A percentile compares a stretch with the other conserved stretches of the same genome.
Evolutionary conservation across 2,329 filamentous ascomycete species (phyloP).

Genomic region (Neofusicoccum parvum): DNA sequence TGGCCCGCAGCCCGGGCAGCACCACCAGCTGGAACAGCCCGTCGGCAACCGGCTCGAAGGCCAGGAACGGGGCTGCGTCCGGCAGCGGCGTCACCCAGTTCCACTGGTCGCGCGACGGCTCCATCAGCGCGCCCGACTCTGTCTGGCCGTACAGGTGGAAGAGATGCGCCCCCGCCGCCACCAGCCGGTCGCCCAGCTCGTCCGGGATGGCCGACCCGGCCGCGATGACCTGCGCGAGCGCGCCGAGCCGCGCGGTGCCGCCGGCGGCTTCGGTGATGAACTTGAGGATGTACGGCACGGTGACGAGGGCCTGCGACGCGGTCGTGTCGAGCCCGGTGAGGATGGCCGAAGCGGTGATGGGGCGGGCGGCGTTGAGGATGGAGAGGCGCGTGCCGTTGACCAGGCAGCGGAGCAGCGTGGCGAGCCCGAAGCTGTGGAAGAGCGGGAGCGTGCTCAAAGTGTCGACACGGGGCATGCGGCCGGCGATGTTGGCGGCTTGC

Average conservation of each 20-base stretch:
- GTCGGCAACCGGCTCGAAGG: background rate
- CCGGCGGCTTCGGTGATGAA: slow-evolving; percentile 60
- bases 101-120: slow-evolving; percentile 61
- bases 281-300: slow-evolving; percentile 68
- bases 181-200: slow-evolving; percentile 58
- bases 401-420: background rate
- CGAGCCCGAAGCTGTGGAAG: slow-evolving; percentile 20
- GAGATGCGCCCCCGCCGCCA: slow-evolving; percentile 55
- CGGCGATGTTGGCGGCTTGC: slow-evolving; percentile 11
- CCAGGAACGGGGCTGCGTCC: slow-evolving; percentile 38
- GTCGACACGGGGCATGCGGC: slow-evolving; percentile 4
- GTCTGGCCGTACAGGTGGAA: slow-evolving; percentile 50
- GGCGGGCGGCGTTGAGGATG: slow-evolving; percentile 3
- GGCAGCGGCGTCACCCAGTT: slow-evolving; percentile 56
- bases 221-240: slow-evolving; percentile 57
- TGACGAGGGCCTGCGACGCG: slow-evolving; percentile 51
- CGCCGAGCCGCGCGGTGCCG: slow-evolving; percentile 54
- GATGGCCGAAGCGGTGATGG: slow-evolving; percentile 5
- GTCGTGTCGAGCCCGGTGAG: background rate
- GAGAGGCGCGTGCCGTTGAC: background rate
- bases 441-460: slow-evolving; percentile 9
- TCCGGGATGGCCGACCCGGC: slow-evolving; percentile 63
- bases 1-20: slow-evolving; percentile 31
- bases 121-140: slow-evolving; percentile 61
- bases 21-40: slow-evolving; percentile 24